Evolutionary conservation across 495 filamentous ascomycete genomes (phyloP).

Genomic region (Neurospora sp.): DNA sequence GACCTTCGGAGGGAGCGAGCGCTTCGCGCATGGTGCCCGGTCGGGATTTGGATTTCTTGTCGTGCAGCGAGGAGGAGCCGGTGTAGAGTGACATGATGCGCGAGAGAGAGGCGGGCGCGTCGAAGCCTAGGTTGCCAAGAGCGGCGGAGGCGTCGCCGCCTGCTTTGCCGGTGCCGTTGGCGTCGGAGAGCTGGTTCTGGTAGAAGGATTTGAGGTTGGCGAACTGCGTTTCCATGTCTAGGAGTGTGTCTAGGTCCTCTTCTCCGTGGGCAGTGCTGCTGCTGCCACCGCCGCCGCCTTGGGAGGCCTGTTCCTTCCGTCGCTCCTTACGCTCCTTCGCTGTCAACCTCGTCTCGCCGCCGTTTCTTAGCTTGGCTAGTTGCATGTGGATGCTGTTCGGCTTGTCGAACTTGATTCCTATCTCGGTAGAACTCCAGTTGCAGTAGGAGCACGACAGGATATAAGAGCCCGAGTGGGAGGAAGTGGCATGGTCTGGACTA

Average conservation of each 20-base stretch:
- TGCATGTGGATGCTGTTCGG: constrained; percentile 76
- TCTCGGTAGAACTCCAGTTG: constrained; percentile 81
- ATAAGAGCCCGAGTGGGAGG: constrained; percentile 48
- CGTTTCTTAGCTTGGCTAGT: constrained; percentile 51
- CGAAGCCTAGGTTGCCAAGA: constrained; percentile 53
- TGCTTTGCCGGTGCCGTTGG: constrained; percentile 18
- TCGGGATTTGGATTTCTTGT: constrained; percentile 59
- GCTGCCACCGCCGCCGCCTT: constrained; percentile 7
- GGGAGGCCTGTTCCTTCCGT: constrained; percentile 26
- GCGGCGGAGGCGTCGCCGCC: constrained; percentile 42
- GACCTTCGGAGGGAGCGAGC: constrained; percentile 54
- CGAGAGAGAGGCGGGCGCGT: constrained; percentile 68
- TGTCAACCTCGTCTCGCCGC: constrained; percentile 29
- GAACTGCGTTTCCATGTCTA: constrained; percentile 39
- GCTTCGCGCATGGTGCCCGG: constrained; percentile 70
- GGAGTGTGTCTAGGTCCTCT: constrained; percentile 4
- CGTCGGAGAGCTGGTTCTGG: constrained; percentile 53
- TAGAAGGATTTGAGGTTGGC: constrained; percentile 61
- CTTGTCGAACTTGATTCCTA: constrained; percentile 83
- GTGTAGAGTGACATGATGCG: constrained; percentile 90
- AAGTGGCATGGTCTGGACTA: constrained; percentile 23
- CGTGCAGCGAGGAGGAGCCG: constrained; percentile 38
- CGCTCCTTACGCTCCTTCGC: constrained; percentile 34
- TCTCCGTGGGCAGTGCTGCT: neutral
- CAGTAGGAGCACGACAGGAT: constrained; percentile 81